These are phyloP conservation scores for Mycena capillaripes DNA, from an alignment of 768 basidiomycete species.

Conservation along the genomic window DNA sequence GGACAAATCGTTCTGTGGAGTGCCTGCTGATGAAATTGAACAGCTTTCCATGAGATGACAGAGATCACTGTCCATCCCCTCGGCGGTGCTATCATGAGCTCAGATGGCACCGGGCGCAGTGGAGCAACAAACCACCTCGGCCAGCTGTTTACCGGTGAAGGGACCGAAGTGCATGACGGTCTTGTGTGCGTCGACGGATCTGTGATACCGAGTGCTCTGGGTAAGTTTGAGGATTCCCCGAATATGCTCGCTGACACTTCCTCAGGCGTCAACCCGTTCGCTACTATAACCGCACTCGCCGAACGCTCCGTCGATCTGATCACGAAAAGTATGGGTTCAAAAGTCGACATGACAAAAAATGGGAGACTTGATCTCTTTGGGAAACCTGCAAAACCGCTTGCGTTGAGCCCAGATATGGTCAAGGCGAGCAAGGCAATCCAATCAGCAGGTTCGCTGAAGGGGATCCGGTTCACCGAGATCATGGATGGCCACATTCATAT, in stretches of 20 bases:
- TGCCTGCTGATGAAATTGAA: background rate
- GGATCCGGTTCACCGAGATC: constrained; percentile 36
- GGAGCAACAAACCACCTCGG: constrained; percentile 36
- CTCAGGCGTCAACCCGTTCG: constrained; percentile 37
- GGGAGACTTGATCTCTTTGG: constrained; percentile 33
- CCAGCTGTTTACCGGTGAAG: constrained; percentile 30
- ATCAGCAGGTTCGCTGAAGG: background rate
- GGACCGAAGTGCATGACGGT: constrained; percentile 33
- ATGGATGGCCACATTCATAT: constrained; percentile 35
- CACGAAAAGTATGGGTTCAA: constrained; percentile 1
- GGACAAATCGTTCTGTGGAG: background rate
- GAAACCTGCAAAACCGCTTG: constrained; percentile 18
- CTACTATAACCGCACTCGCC: constrained; percentile 39
- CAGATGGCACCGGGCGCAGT: constrained; percentile 32
- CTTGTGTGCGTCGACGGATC: constrained; percentile 37
- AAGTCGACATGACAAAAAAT: constrained; percentile 19
- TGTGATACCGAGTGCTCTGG: constrained; percentile 37
- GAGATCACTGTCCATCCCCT: constrained; percentile 37
- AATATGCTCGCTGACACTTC: background rate
- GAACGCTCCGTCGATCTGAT: constrained; percentile 32
- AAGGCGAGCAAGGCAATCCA: constrained; percentile 18
- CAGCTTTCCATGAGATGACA: constrained; percentile 26
- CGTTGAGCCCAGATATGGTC: constrained; percentile 28
- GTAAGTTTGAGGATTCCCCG: background rate
- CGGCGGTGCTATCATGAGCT: constrained; percentile 37